Evolutionary conservation across 805 yeast genomes (phyloP).

Genomic region (Pichia cephalocereana): DNA sequence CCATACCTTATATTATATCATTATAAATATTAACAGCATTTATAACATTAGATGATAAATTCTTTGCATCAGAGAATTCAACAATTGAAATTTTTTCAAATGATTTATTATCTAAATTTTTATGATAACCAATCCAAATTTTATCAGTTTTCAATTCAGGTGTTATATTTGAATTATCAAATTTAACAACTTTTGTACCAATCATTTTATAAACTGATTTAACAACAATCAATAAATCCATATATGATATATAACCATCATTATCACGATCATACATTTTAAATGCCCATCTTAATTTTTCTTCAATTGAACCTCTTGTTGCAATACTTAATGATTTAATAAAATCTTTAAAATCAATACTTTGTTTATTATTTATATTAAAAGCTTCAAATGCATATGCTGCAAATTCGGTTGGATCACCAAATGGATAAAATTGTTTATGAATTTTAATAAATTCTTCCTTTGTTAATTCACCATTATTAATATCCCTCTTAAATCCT

Average conservation of each 20-base stretch:
- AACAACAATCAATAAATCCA: constrained; percentile 73
- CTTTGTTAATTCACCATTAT: constrained; percentile 76
- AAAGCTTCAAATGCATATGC: constrained; percentile 82
- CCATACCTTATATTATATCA: constrained; percentile 17
- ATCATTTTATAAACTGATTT: constrained; percentile 88
- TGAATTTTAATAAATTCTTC: constrained; percentile 87
- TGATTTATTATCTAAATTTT: constrained; percentile 57
- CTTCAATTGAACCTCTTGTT: constrained; percentile 75
- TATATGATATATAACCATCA: constrained; percentile 66
- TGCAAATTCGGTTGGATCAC: constrained; percentile 90
- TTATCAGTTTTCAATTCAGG: constrained; percentile 83
- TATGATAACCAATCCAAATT: constrained; percentile 43
- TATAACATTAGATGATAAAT: constrained; percentile 66
- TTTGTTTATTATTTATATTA: constrained; percentile 72
- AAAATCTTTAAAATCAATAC: constrained; percentile 86
- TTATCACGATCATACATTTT: constrained; percentile 75
- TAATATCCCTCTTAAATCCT: constrained; percentile 91
- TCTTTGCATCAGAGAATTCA: constrained; percentile 77
- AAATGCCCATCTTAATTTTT: constrained; percentile 85
- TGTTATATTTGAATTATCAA: constrained; percentile 83
- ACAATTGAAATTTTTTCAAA: constrained; percentile 66
- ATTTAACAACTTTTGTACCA: constrained; percentile 76
- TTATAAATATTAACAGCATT: constrained; percentile 57
- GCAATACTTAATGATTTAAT: constrained; percentile 81
- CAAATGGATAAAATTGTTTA: constrained; percentile 96